Base-by-base conservation (phyloP, 192 early-diverging fungal species). In the Rhizophagus clarus region DNA sequence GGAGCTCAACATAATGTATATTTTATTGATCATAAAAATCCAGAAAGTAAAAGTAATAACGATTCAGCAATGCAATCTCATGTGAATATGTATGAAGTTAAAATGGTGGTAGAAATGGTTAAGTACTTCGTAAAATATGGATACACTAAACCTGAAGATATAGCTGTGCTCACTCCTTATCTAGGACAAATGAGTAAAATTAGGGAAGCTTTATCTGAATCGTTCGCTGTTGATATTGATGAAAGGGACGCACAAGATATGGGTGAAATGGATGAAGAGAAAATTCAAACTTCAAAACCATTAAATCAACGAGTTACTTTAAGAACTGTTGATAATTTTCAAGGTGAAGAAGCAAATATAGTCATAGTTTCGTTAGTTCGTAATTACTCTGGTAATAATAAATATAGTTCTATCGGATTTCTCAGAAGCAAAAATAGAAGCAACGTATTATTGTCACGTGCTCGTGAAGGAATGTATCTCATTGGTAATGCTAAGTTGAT, bases 341-440 rank as follows among this genome's bases (percentile, higher is more conserved):
- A 40, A 40, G 37, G 37, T 0, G 37, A 40, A 40, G 37, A 40
- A 40, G 37, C 37, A 9, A 40, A 40, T 28, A 82, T 85, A 24
- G 77, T 87, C 14, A 85, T 87, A 28, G 81, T 86, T 3, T 84
- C 85, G 1, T 78, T 86, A 71, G 85, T 86, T 15, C 84, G 86
- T 10, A 85, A 82, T 28, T n/a, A 3, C 7, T 77, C 71, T 49
- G 81, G 74, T 3, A 47, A 79, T 3, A 47, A 79, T 9, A 76
- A 79, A 10, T 60, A 79, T 10, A 56, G 72, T 14, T 61, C 79
- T 7, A 90, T 88, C 64, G 90, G 90, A 3, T 91, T 91, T 76
- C 76, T 90, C 56, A 88, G 88, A 74, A 83, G 82, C n/a, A 70
- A 60, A 24, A 91, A 91, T 73, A 85, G 90, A 11, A 84, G 86